Evolutionary conservation across 2,329 filamentous ascomycete genomes (phyloP).

Genomic region (Dactylella cylindrospora): DNA sequence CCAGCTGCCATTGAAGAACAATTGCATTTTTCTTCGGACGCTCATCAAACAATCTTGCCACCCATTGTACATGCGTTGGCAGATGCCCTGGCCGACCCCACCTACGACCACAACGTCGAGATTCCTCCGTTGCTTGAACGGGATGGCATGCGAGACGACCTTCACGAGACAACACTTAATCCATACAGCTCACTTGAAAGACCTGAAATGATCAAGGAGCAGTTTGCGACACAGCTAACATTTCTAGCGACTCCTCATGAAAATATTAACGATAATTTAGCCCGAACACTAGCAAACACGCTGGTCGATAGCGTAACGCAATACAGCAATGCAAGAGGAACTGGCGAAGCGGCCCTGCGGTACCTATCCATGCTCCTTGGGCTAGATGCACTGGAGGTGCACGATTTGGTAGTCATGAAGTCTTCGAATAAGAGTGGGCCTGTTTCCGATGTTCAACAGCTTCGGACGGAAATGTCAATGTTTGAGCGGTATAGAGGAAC

Average conservation of each 20-base stretch:
- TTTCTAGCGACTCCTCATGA: slow-evolving; percentile 14
- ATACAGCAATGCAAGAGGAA: slow-evolving; percentile 9
- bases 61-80: slow-evolving; percentile 32
- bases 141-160: slow-evolving; percentile 12
- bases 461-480: slow-evolving; percentile 31
- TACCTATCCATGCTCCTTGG: slow-evolving; percentile 28
- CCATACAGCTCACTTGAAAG: slow-evolving; percentile 18
- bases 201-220: slow-evolving; percentile 28
- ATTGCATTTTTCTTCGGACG: slow-evolving; percentile 27
- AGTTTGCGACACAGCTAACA: slow-evolving; percentile 19
- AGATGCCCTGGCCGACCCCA: slow-evolving; percentile 26
- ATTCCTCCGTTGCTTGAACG: slow-evolving; percentile 33
- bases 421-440: not conserved
- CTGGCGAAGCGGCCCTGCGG: slow-evolving; percentile 5
- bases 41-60: slow-evolving; percentile 33
- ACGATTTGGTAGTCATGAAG: slow-evolving; percentile 32
- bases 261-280: slow-evolving; percentile 12
- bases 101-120: slow-evolving; percentile 35
- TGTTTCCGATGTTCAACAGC: slow-evolving; percentile 27
- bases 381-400: slow-evolving; percentile 33
- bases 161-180: slow-evolving; percentile 17
- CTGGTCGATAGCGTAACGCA: slow-evolving; percentile 22
- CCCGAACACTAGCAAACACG: slow-evolving; percentile 24
- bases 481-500: slow-evolving; percentile 27
- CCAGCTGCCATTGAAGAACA: slow-evolving; percentile 40